phyloP scores from a whole-genome alignment of 768 basidiomycete species.

The Mrakia frigida region DNA sequence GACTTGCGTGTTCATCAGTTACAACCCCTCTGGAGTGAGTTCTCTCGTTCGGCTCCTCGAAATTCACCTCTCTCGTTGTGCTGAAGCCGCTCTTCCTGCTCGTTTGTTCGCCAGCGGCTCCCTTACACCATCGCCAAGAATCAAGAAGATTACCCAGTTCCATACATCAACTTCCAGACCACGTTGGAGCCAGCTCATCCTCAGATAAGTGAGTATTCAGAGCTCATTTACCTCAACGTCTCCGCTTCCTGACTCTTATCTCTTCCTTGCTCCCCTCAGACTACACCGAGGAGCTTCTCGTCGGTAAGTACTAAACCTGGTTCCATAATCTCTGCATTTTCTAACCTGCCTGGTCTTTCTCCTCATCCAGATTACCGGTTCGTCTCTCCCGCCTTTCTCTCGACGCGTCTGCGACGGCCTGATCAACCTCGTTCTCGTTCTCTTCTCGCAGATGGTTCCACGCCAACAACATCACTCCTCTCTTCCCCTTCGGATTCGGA shows the following conservation, averaged over 20 bases:
- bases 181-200: conserved; percentile 44
- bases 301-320: conserved; percentile 44
- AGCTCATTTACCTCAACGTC: neutral
- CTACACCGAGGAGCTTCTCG: conserved; percentile 48
- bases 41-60: too few relatives aligned
- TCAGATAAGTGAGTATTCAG: conserved; percentile 45
- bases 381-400: conserved; percentile 39
- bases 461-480: conserved; percentile 51
- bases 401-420: conserved; percentile 38
- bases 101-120: conserved; percentile 50
- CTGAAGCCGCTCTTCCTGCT: too few relatives aligned
- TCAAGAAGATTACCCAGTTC: conserved; percentile 53
- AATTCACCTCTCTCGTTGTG: too few relatives aligned
- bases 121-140: conserved; percentile 72
- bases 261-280: conserved; percentile 30
- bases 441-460: conserved; percentile 38
- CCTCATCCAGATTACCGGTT: neutral
- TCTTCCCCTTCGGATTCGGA: conserved; percentile 71
- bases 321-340: neutral
- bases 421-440: conserved; percentile 59
- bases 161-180: conserved; percentile 39
- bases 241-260: too few relatives aligned
- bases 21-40: conserved; percentile 58
- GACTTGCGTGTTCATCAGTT: neutral
- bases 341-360: neutral